Percentiles rank a stretch among this genome's conserved stretches.
Evolutionary conservation across 192 early-diverging fungal genomes (phyloP).

Genomic region (Entrophospora sp.): DNA sequence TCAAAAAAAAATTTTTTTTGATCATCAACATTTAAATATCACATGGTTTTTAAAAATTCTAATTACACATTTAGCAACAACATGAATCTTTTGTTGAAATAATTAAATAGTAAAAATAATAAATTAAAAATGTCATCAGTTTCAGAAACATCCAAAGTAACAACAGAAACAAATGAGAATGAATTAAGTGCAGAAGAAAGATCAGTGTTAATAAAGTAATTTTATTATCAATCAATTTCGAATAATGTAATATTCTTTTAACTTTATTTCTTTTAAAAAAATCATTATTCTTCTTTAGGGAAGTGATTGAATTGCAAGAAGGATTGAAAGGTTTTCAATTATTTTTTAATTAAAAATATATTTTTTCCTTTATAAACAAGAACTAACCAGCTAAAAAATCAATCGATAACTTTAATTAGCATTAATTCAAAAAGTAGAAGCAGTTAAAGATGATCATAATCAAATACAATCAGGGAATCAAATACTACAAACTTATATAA

Average conservation of each 20-base stretch:
- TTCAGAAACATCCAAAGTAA: too few relatives aligned
- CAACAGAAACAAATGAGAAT: neutral
- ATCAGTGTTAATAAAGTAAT: conserved; percentile 6
- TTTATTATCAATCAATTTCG: neutral
- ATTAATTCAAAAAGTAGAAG: conserved; percentile 3
- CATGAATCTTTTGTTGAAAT: too few relatives aligned
- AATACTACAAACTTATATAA: conserved; percentile 21
- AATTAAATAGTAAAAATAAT: neutral
- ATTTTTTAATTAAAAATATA: neutral
- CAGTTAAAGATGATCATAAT: conserved; percentile 18
- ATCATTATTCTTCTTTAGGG: neutral
- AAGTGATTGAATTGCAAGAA: conserved; percentile 18
- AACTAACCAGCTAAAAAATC: neutral
- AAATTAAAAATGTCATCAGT: neutral
- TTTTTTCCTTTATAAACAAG: too few relatives aligned
- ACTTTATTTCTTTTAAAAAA: neutral
- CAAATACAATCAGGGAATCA: conserved; percentile 21
- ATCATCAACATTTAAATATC: too few relatives aligned
- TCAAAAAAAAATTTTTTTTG: too few relatives aligned
- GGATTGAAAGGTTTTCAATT: conserved; percentile 16
- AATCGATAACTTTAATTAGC: neutral
- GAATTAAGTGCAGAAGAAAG: conserved; percentile 1
- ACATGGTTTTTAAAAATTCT: too few relatives aligned
- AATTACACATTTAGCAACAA: too few relatives aligned
- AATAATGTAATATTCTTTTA: neutral